Base-by-base conservation (phyloP, 2,329 filamentous ascomycete species). In the Claviceps sp. region DNA sequence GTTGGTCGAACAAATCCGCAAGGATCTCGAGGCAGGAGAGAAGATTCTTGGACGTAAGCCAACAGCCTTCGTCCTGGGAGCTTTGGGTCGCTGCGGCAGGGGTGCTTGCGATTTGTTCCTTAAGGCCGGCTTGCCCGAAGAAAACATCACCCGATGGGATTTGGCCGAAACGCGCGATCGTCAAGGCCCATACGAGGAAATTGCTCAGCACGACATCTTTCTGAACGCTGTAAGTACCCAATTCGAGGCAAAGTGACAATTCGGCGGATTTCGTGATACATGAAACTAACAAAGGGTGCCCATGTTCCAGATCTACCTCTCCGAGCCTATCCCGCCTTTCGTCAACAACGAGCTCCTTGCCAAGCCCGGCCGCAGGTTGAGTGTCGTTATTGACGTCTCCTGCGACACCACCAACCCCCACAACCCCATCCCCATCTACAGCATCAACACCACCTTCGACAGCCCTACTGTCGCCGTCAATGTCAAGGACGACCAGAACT, bases 31-130 rank as follows among this genome's bases (percentile, higher is more conserved):
- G 41, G 81, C 89, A 60, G 82, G 94, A 58, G 86, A 87, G 74
- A 78, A 80, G 62, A 76, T 80, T 41, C 73, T 95, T 26, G 78
- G 80, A 62, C 66, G 68, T 30, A 82, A 86, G 60, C 89, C 80
- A 80, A 56, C 42, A 14, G 81, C 89, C 55, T 79, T 97, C 55
- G 82, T 96, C 50, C 91, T 96, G 57, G 91, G 91, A 57, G 88
- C 80, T 2, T 74, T 85, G n/a, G 84, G 87, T 42, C 82, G 90
- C 58, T 96, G 90, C 64, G 89, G 90, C 52, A 81, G 78, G 46
- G 91, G 91, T 56, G 90, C 90, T 19, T 82, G 91, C 40, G 86
- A 95, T 60, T 74, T 91, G 54, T 87, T 86, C 66, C 73, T 80
- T 59, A 82, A 84, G 68, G 84, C 83, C 14, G 90, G 89, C 53